phyloP scores from a whole-genome alignment of 176 grass and related monocot genomes.

The Musa troglodytarum region DNA sequence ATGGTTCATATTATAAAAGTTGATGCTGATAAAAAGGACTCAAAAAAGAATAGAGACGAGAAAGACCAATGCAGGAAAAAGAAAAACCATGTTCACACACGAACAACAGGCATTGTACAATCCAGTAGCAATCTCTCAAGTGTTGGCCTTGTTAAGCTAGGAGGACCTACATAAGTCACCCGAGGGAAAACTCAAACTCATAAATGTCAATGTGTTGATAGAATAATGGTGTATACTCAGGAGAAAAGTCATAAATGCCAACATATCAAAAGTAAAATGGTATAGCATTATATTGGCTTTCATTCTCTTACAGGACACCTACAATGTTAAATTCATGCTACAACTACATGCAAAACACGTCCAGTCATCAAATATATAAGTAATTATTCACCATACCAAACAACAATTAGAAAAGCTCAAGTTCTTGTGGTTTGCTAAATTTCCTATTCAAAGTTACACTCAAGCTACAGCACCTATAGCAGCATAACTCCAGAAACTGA shows the following conservation, averaged over 20 bases:
- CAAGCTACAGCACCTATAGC: background rate
- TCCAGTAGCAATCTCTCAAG: background rate
- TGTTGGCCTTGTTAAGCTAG: background rate
- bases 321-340: background rate
- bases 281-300: background rate
- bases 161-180: background rate
- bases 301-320: background rate
- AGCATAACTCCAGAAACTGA: background rate
- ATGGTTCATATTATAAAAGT: background rate
- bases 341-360: background rate
- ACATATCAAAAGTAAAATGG: no score
- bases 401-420: background rate
- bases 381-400: background rate
- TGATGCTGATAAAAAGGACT: background rate
- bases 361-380: background rate
- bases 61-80: background rate
- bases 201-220: no score
- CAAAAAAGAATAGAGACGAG: background rate
- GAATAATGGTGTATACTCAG: no score
- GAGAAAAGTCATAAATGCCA: no score
- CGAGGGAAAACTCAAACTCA: no score
- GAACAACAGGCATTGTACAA: background rate
- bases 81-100: background rate
- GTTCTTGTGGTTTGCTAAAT: background rate
- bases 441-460: background rate